Evolutionary conservation across 2,329 filamentous ascomycete genomes (phyloP), one percentile per base, ranked within the genome.

Genomic region (Aspergillus caelatus): DNA sequence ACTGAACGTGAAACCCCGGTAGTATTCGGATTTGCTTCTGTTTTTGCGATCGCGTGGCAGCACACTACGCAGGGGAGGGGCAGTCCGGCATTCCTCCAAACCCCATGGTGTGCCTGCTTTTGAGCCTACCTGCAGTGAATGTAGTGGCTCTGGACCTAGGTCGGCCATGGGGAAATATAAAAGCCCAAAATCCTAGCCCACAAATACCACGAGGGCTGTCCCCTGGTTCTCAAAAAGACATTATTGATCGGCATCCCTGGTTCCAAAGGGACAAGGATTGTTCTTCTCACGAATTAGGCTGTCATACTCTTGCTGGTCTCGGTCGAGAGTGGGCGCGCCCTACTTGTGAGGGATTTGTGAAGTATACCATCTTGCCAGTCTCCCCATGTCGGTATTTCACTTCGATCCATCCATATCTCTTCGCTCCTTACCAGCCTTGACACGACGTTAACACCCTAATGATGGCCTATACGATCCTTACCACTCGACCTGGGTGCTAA

Each of bases 11-110:
- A 52, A 45, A 58, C 46, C 61, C 43, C 63, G 65, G 58, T 45
- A 58, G 52, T 23, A 41, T 34, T 73, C 71, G 67, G 71, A 46
- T 60, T n/a, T 71, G 30, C 54, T 67, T 39, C 68, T 67, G 55
- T 41, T 62, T 70, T 69, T n/a, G 70, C 54, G 55, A 60, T 67
- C 58, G 66, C 50, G 61, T 64, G 43, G 60, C n/a, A 36, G 12
- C 52, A 21, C 52, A 26, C 16, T 58, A 41, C 36, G 26, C 28
- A 36, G 61, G 61, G 63, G 63, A 63, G 60, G 50, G 52, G 54
- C 36, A 34, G 54, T 23, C 28, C 26, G 50, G 23, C 50, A 57
- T 62, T 32, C 62, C 60, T 65, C 60, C 54, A 62, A 45, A 48
- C 34, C 32, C 9, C n/a, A 39, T 41, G 14, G 23, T 26, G 32